phyloP scores from a whole-genome alignment of 1,284 basidiomycete species.

The Sanghuangporus sanghuang region DNA sequence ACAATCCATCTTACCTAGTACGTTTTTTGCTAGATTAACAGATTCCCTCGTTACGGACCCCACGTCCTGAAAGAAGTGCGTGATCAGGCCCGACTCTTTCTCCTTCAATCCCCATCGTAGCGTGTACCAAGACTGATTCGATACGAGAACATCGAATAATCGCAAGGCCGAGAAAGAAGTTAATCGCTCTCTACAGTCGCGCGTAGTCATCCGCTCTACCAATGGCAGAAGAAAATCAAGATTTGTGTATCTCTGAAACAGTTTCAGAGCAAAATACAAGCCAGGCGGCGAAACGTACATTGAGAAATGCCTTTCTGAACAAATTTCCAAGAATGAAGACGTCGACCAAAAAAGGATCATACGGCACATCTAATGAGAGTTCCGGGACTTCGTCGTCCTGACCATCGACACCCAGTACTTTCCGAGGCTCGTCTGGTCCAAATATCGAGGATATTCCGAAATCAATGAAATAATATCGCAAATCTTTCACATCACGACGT shows the following conservation, averaged over 20 bases:
- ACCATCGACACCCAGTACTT: conserved; percentile 1
- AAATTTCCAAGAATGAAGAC: conserved; percentile 11
- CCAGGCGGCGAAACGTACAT: background rate
- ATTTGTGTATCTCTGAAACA: conserved; percentile 19
- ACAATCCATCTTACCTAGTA: too few species aligned
- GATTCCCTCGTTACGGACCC: too few species aligned
- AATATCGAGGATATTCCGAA: conserved; percentile 25
- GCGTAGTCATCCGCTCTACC: conserved; percentile 10
- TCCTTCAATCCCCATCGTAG: background rate
- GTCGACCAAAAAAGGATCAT: conserved; percentile 7
- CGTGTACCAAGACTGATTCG: background rate
- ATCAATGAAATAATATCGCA: conserved; percentile 28
- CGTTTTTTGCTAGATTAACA: too few species aligned
- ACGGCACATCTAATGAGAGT: background rate
- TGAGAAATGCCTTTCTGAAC: background rate
- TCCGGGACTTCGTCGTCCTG: conserved; percentile 6
- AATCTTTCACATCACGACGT: background rate
- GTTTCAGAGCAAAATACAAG: background rate
- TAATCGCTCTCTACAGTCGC: background rate
- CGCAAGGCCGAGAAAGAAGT: background rate
- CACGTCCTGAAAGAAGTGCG: background rate
- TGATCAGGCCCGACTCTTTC: background rate
- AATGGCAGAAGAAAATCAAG: conserved; percentile 22
- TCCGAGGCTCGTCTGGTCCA: background rate
- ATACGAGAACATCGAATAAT: background rate